These are phyloP conservation scores for Mortierella sp. DNA, from an alignment of 371 early-diverging fungal genomes.

Conservation along the genomic window DNA sequence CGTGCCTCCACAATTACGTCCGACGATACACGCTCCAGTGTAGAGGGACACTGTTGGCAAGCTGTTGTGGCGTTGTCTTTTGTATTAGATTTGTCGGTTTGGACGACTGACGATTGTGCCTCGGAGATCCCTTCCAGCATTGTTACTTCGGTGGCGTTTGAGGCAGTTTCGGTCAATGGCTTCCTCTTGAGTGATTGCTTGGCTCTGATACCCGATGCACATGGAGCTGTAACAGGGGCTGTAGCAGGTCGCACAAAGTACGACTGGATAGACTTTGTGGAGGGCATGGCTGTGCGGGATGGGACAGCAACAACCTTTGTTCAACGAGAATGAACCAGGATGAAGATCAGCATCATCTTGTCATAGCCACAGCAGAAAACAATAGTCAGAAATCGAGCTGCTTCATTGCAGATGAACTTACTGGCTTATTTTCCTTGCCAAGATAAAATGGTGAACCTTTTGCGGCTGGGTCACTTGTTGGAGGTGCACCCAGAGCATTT, in stretches of 20 bases:
- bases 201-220: neutral
- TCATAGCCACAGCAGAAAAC: too few relatives aligned
- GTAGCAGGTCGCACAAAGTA: slow-evolving; percentile 21
- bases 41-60: too few relatives aligned
- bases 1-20: slow-evolving; percentile 22
- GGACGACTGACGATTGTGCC: neutral
- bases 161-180: neutral
- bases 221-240: neutral
- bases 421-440: slow-evolving; percentile 34
- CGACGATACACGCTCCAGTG: too few relatives aligned
- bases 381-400: too few relatives aligned
- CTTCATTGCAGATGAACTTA: neutral
- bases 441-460: neutral
- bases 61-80: too few relatives aligned
- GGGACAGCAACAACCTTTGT: too few relatives aligned
- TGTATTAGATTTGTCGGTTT: neutral
- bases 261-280: slow-evolving; percentile 23
- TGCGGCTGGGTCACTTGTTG: neutral
- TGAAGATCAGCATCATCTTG: too few relatives aligned
- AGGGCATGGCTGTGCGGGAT: neutral
- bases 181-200: neutral
- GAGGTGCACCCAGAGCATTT: slow-evolving; percentile 37
- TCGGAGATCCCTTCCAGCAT: neutral
- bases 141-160: neutral
- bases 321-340: too few relatives aligned